Evolutionary conservation across 1,139 yeast species (phyloP).

Genomic region (Scheffersomyces quercinus): DNA sequence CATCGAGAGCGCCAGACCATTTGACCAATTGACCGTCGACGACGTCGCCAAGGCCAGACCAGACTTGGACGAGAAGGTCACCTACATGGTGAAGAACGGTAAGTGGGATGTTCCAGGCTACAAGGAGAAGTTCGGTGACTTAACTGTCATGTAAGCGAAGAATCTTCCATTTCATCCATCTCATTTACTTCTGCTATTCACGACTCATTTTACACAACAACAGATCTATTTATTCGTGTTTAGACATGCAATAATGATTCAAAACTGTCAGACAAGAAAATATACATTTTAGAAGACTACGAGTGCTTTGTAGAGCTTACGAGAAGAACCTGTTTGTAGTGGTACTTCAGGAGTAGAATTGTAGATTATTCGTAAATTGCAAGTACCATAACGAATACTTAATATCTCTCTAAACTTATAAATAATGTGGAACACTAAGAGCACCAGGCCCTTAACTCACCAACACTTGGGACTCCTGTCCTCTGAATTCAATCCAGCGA

Average conservation of each 20-base stretch:
- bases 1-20: conserved; percentile 96
- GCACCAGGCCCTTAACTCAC: too few relatives aligned
- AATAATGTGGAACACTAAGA: too few relatives aligned
- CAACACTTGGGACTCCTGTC: too few relatives aligned
- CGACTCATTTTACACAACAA: background rate
- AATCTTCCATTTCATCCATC: background rate
- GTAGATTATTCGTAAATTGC: background rate
- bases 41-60: conserved; percentile 96
- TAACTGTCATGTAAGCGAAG: conserved; percentile 77
- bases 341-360: background rate
- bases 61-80: conserved; percentile 94
- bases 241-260: background rate
- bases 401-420: too few relatives aligned
- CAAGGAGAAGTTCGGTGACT: conserved; percentile 95
- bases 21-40: conserved; percentile 93
- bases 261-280: background rate
- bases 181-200: background rate
- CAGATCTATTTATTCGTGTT: background rate
- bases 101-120: conserved; percentile 98
- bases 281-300: background rate
- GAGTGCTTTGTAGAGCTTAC: background rate
- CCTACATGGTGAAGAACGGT: conserved; percentile 93
- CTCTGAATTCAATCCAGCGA: background rate
- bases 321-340: background rate
- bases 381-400: background rate